Evolutionary conservation across 345 rosid species (phyloP), one percentile per base, ranked within the genome.

Genomic region (Viola odorata): DNA sequence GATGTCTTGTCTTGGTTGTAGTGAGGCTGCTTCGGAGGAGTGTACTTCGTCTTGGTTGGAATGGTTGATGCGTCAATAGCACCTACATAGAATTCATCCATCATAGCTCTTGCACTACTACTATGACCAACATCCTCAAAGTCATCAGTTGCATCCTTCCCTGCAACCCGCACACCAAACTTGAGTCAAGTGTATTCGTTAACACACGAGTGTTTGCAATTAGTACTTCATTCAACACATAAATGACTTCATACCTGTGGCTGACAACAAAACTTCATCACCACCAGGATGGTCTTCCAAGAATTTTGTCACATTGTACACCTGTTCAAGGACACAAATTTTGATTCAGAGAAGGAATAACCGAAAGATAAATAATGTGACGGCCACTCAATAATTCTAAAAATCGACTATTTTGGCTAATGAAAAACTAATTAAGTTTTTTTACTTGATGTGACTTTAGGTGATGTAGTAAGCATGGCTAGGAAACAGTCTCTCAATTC

Each of bases 51-150:
- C 78, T 67, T 75, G 55, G 77, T 11, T 0, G 96, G 95, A 66
- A 88, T 73, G 49, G 92, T 86, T 37, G 86, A 68, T 41, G 85
- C 12, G 61, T 90, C 92, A 5, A 90, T 77, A 12, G 82, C 80
- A 39, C 99, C 99, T 0, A 90, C 77, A 11, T 80, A 85, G 75
- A 66, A 80, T 67, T 90, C 97, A 41, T 85, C 97, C 79, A 90
- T 78, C 96, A 90, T 88, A 4, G 91, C 88, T 64, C 77, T 82
- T 3, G 99, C 99, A 15, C 75, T 80, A 52, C 68, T 73, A 66
- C 99, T 90, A 63, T 94, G 99, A 10, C 96, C 99, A 12, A 94
- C 92, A 73, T 94, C 96, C 69, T 87, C 97, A 17, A 94, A 94
- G 70, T 94, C 97, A 69, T 88, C 87, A 5, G 96, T 88, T 0